Base-by-base conservation (phyloP, 2,329 filamentous ascomycete genomes). In the Ascochyta clinopodiicola region DNA sequence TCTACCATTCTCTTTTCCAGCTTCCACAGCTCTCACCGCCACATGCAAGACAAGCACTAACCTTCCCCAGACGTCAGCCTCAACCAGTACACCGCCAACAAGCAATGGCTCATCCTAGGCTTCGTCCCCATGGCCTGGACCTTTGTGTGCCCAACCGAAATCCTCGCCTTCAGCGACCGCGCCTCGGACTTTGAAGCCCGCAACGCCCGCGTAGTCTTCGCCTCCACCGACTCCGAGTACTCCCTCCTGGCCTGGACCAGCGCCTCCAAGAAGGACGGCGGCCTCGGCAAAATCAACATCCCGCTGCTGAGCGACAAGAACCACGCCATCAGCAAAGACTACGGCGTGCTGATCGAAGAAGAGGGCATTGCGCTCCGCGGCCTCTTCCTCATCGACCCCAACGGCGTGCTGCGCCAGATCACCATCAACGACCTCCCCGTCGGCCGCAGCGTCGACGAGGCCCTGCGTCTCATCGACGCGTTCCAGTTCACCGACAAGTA, bases 101-200 rank as follows among this genome's bases (percentile, higher is more conserved):
- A 80, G 57, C 78, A 82, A 77, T 83, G 86, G 86, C 82, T 88
- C 56, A 79, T 88, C 65, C 84, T 88, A 31, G 82, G 85, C 61
- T 88, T 88, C 79, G 85, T 88, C 73, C 86, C 86, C 53, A 85
- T 87, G 77, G 86, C 87, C 67, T 88, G 86, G 81, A 87, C 85
- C 63, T 88, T 88, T 64, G 85, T 88, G 70, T 88, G 86, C 78
- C 84, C 84, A 25, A 86, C 84, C 70, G 84, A 88, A 75, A 87
- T 88, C 75, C 82, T 86, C 67, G 84, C 86, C 68, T 88, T 84
- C 78, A 85, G 83, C 73, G 82, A 86, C 52, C 83, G 84, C 49
- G 79, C 84, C n/a, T 71, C 82, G 50, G 83, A 86, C 65, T 88
- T 88, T 75, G 77, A 78, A 57, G 79, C 78, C 56, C 83, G 86